Percentiles rank a stretch among this genome's conserved stretches.
Conservation (phyloP, 2,329 filamentous ascomycete genomes). For the Pseudocercospora fuligena region DNA sequence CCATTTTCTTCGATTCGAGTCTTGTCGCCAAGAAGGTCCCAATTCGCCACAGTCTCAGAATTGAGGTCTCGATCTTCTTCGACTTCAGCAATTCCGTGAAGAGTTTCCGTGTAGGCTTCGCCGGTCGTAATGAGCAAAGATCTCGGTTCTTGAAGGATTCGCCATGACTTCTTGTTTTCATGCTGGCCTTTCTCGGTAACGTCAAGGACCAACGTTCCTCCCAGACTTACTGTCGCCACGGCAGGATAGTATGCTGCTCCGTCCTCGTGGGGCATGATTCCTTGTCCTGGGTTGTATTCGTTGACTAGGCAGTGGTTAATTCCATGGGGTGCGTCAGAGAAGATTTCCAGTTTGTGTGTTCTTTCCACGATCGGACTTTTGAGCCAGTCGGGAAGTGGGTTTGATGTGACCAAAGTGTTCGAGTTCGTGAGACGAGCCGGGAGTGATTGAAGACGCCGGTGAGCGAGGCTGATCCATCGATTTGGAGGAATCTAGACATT, state of each 20-base stretch:
- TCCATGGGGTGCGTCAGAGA: constrained; percentile 70
- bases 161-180: constrained; percentile 49
- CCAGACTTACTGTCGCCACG: constrained; percentile 89
- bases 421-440: constrained; percentile 78
- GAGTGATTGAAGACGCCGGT: constrained; percentile 87
- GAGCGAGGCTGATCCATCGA: constrained; percentile 85
- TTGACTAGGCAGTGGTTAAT: constrained; percentile 96
- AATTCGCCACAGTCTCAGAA: constrained; percentile 67
- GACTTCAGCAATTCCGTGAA: constrained; percentile 75
- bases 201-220: constrained; percentile 76
- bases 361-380: constrained; percentile 69
- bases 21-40: constrained; percentile 64
- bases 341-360: constrained; percentile 55
- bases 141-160: constrained; percentile 80
- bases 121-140: constrained; percentile 76
- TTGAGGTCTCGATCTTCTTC: constrained; percentile 68
- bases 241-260: constrained; percentile 84
- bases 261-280: constrained; percentile 98
- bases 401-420: constrained; percentile 73
- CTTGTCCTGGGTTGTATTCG: constrained; percentile 83
- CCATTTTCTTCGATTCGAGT: constrained; percentile 46
- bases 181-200: constrained; percentile 57
- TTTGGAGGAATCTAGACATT: constrained; percentile 51
- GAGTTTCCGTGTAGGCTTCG: constrained; percentile 69
- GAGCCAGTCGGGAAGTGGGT: constrained; percentile 76